Evolutionary conservation across 768 basidiomycete genomes (phyloP), one percentile per base, ranked within the genome.

Genomic region (Tricholoma saponaceum): DNA sequence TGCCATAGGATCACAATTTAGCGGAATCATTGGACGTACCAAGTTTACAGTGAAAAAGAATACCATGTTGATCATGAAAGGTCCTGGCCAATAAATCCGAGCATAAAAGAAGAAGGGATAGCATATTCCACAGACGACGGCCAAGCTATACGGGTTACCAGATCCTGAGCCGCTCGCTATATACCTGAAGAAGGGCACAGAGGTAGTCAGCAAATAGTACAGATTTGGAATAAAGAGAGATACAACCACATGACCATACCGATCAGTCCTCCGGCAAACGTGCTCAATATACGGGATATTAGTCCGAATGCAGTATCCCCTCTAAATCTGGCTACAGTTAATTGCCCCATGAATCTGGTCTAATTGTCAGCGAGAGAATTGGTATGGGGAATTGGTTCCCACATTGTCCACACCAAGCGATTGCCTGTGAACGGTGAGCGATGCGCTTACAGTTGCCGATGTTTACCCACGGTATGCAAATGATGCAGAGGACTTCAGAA

Each of bases 291-390:
- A 56, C 90, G 80, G 0, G 82, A 75, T 4, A 83, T 70, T 13
- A 89, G 76, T 2, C 81, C 86, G 58, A 87, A 87, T 0, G 82
- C 78, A 0, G 89, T 92, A 53, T 92, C 90, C 0, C 89, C 90
- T 44, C 86, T 78, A 64, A 89, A 91, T 16, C 89, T 81, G 8
- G 85, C 74, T 0, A 89, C 69, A 0, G 87, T 87, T 5, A 90
- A 72, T 63, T 91, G 90, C 0, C 82, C 88, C 85, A 91, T 90
- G 65, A 90, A 78, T 16, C 86, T 89, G 55, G 16, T 1, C 37
- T 8, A 52, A n/a, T 22, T 10, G n/a, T 37, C 26, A 57, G 52
- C 4, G 23, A 39, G 33, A n/a, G 37, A 9, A 44, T n/a, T 58
- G 23, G 16, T 5, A 14, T 7, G 4, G 10, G 49, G 14, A 23